Evolutionary conservation across 2,329 filamentous ascomycete genomes (phyloP).

Genomic region (Raffaelea deltoideospora): DNA sequence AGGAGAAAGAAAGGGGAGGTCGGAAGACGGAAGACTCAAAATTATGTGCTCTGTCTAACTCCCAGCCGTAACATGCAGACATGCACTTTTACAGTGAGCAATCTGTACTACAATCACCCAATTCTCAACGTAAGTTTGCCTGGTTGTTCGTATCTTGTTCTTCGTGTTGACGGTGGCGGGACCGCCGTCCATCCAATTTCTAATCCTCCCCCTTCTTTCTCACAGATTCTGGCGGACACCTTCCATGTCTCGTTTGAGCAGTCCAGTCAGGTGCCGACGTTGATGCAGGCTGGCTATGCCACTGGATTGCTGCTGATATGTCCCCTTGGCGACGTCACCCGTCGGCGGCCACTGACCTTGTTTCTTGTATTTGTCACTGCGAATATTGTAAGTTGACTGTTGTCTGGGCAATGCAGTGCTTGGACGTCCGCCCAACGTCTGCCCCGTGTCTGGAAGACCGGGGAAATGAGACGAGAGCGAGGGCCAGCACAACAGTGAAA

Average conservation of each 20-base stretch:
- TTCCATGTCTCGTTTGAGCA: conserved; percentile 54
- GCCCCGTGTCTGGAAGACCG: too few species aligned
- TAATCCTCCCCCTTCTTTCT: background rate
- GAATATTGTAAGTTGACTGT: conserved; percentile 36
- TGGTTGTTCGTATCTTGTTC: too few species aligned
- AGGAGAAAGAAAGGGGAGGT: too few species aligned
- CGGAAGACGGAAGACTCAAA: too few species aligned
- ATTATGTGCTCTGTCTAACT: background rate
- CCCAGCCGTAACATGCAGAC: background rate
- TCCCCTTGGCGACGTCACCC: conserved; percentile 53
- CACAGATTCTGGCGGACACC: conserved; percentile 46
- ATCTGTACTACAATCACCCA: conserved; percentile 64
- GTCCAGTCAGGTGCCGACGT: conserved; percentile 49
- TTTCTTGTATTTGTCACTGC: conserved; percentile 50
- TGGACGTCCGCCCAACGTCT: background rate
- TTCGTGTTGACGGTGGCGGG: background rate
- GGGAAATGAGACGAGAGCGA: too few species aligned
- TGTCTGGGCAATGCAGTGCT: too few species aligned
- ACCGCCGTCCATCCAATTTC: background rate
- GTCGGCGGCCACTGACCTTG: conserved; percentile 51
- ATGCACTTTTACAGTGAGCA: conserved; percentile 46
- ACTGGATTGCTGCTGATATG: conserved; percentile 57
- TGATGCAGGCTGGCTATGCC: conserved; percentile 64
- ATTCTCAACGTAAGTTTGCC: conserved; percentile 33
- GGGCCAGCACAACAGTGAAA: too few species aligned